These are phyloP conservation scores for Colletotrichum karsti DNA, from an alignment of 2,329 filamentous ascomycete species.

Conservation along the genomic window DNA sequence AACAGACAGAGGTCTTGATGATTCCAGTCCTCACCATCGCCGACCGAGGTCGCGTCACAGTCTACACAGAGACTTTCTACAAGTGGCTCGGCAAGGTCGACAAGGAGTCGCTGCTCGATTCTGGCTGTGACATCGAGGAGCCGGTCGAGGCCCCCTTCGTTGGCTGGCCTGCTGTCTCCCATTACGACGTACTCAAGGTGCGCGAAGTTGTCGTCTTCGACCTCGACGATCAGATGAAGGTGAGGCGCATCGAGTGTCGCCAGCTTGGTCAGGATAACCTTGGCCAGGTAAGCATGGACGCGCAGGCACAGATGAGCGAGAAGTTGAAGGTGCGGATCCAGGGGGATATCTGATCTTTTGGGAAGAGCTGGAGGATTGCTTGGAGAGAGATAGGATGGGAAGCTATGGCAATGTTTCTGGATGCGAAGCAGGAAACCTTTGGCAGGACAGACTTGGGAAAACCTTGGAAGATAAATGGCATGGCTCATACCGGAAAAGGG, in stretches of 20 bases:
- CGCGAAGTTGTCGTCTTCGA: not conserved
- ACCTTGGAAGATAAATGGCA: no score
- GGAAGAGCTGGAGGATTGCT: no score
- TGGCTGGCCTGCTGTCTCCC: not conserved
- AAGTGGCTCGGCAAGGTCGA: not conserved
- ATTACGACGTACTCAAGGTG: not conserved
- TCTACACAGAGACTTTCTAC: not conserved
- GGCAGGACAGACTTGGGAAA: no score
- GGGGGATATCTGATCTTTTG: not conserved
- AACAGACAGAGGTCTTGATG: not conserved
- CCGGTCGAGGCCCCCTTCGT: not conserved
- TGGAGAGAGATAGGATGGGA: no score
- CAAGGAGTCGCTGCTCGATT: no score
- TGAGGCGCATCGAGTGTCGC: not conserved
- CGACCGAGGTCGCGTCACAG: not conserved
- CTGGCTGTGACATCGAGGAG: not conserved
- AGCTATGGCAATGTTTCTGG: no score
- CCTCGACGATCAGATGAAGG: not conserved
- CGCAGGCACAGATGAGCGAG: not conserved
- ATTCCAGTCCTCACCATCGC: not conserved
- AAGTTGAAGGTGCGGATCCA: not conserved
- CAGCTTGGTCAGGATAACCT: not conserved
- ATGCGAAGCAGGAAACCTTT: no score
- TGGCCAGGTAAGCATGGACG: not conserved
- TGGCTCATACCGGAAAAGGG: no score